A percentile compares a stretch with the other conserved stretches of the same genome.
Evolutionary conservation across 2,329 filamentous ascomycete genomes (phyloP).

Genomic region (Botrytis sinoallii): DNA sequence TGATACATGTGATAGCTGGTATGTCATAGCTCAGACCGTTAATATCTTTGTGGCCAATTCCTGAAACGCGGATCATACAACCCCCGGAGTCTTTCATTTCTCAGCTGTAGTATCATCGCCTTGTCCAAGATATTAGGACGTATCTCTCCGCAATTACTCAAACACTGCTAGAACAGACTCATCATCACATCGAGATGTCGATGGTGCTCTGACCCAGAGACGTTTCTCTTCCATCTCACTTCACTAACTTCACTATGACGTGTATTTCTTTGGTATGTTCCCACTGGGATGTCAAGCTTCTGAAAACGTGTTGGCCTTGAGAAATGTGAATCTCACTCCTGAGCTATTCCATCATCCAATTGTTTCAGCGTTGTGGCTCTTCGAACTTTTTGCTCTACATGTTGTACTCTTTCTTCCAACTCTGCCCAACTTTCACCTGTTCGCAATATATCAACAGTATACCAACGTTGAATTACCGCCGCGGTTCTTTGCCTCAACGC

Average conservation of each 20-base stretch:
- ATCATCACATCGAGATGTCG: neutral
- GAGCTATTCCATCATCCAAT: slow-evolving; percentile 27
- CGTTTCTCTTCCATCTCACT: neutral
- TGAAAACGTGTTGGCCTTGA: slow-evolving; percentile 25
- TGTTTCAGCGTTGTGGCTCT: slow-evolving; percentile 27
- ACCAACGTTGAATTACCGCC: slow-evolving; percentile 36
- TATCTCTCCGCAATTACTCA: neutral
- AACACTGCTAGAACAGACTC: neutral
- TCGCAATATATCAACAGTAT: slow-evolving; percentile 33
- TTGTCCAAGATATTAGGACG: neutral
- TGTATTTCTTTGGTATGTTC: neutral
- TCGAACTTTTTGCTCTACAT: slow-evolving; percentile 34
- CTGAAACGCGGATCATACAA: slow-evolving; percentile 19
- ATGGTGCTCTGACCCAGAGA: slow-evolving; percentile 2
- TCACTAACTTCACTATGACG: slow-evolving; percentile 1
- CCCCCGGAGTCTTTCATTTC: neutral
- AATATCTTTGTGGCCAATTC: neutral
- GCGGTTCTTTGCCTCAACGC: slow-evolving; percentile 35
- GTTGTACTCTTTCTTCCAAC: slow-evolving; percentile 34
- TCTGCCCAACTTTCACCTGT: slow-evolving; percentile 38
- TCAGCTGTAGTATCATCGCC: neutral
- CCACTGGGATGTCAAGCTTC: neutral
- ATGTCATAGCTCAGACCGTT: slow-evolving; percentile 8
- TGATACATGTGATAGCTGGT: neutral
- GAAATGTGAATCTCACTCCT: slow-evolving; percentile 20